These are phyloP conservation scores for Speleostelium caveatum DNA, from an alignment of 78 protist species.

Conservation along the genomic window DNA sequence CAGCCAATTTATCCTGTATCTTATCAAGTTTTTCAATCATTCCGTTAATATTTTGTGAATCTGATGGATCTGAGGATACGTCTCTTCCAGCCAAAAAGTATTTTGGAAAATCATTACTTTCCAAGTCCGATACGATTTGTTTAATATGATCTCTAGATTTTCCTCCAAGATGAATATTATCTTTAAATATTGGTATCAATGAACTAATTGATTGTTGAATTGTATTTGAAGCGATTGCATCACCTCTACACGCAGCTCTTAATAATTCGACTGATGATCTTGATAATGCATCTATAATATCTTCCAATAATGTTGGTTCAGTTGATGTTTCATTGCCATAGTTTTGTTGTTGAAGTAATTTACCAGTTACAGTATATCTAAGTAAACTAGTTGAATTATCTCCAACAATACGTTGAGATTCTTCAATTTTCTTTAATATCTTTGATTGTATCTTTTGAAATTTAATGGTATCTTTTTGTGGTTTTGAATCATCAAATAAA, in stretches of 20 bases:
- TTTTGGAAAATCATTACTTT: not conserved
- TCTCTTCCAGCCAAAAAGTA: not conserved
- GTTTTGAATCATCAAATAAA: constrained; percentile 17
- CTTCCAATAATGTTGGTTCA: constrained; percentile 7
- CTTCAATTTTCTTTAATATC: not conserved
- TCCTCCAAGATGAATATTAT: no score
- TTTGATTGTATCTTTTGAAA: not conserved
- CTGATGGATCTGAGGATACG: not conserved
- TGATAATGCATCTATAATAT: constrained; percentile 13
- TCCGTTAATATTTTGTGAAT: constrained; percentile 6
- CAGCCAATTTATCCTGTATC: constrained; percentile 20
- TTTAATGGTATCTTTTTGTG: not conserved
- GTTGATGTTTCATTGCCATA: not conserved
- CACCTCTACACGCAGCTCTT: constrained; percentile 43
- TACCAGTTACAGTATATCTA: not conserved
- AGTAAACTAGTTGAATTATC: not conserved
- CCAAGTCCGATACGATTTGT: no score
- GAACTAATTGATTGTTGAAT: constrained; percentile 2
- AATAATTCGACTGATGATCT: constrained; percentile 27
- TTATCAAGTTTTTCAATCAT: constrained; percentile 18
- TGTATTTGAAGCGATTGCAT: constrained; percentile 9
- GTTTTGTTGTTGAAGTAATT: not conserved
- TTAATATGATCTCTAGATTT: no score
- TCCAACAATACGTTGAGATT: not conserved
- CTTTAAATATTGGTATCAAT: constrained; percentile 10